Base-by-base conservation (phyloP, 2,329 filamentous ascomycete genomes). In the Fusarium sp. region DNA sequence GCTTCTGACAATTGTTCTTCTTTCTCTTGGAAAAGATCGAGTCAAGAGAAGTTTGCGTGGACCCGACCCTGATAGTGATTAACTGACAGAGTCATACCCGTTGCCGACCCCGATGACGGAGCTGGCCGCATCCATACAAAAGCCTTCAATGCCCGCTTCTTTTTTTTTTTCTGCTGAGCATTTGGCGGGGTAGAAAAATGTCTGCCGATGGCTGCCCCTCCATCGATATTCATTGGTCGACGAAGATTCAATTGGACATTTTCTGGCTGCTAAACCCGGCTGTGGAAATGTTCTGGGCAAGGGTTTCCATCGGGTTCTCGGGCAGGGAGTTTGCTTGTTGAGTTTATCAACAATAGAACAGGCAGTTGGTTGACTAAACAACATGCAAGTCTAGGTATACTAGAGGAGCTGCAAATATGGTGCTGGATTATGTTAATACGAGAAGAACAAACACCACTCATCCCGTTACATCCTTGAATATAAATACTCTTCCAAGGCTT, bases 61-160 rank as follows among this genome's bases (percentile, higher is more conserved):
- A 50, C 58, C 64, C 59, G 72, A 32, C 66, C 45, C 30, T 66
- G 57, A 60, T 57, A 54, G 54, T 66, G 68, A 72, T 27, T 45
- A 64, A 74, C 52, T 61, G 63, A 63, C 23, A 57, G 67, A 61
- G 57, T 59, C 27, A 39, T 34, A 41, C n/a, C 13, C 30, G 43
- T 48, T 32, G 9, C 20, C 20, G 20, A 20, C 18, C 57, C 73
- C 73, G 73, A 76, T 76, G 71, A 72, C 73, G 73, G 73, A 74
- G 73, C 73, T 62, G 56, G 41, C 65, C 61, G 56, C 58, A 30
- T 30, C 45, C 45, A 50, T 50, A 50, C 45, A 30, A 50, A 50
- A 50, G 16, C 25, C 45, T 50, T n/a, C 45, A 27, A 9, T 48
- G 4, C 45, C 45, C 45, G 45, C 45, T 30, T 50, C 45, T 27